A percentile compares a stretch with the other conserved stretches of the same genome.
Evolutionary conservation across 108 stramenopile species (phyloP).

Genomic region (Skeletonema grethae): DNA sequence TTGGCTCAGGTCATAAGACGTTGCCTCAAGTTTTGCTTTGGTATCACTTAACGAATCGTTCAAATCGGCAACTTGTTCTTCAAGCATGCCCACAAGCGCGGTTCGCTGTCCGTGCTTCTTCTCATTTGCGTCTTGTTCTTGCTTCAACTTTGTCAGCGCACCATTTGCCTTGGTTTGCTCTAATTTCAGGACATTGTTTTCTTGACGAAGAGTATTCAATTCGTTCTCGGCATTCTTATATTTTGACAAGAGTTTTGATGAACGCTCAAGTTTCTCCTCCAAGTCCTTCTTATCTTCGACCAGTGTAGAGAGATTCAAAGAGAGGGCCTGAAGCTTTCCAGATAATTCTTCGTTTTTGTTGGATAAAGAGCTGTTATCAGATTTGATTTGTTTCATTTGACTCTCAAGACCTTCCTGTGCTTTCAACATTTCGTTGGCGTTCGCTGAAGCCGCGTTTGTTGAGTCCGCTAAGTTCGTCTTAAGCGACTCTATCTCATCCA

Average conservation of each 20-base stretch:
- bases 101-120: constrained; percentile 86
- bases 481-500: constrained; percentile 50
- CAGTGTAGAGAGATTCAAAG: constrained; percentile 61
- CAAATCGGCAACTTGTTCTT: constrained; percentile 79
- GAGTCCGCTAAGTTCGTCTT: constrained; percentile 55
- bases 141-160: constrained; percentile 71
- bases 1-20: constrained; percentile 73
- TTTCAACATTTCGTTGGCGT: constrained; percentile 51
- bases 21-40: constrained; percentile 80
- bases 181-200: constrained; percentile 77
- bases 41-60: constrained; percentile 79
- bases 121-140: constrained; percentile 80
- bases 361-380: constrained; percentile 38
- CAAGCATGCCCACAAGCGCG: constrained; percentile 88
- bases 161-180: constrained; percentile 75
- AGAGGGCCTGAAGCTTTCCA: constrained; percentile 67
- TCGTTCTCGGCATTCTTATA: constrained; percentile 67
- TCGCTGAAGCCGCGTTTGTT: constrained; percentile 41
- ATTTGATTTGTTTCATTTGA: constrained; percentile 45
- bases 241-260: constrained; percentile 62
- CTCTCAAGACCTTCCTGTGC: constrained; percentile 48
- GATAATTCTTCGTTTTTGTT: constrained; percentile 76
- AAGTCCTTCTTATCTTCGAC: constrained; percentile 71
- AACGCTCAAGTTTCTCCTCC: constrained; percentile 59
- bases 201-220: constrained; percentile 62